Evolutionary conservation across 2,329 filamentous ascomycete species (phyloP), one percentile per base, ranked within the genome.

Genomic region (Alternaria arborescens): DNA sequence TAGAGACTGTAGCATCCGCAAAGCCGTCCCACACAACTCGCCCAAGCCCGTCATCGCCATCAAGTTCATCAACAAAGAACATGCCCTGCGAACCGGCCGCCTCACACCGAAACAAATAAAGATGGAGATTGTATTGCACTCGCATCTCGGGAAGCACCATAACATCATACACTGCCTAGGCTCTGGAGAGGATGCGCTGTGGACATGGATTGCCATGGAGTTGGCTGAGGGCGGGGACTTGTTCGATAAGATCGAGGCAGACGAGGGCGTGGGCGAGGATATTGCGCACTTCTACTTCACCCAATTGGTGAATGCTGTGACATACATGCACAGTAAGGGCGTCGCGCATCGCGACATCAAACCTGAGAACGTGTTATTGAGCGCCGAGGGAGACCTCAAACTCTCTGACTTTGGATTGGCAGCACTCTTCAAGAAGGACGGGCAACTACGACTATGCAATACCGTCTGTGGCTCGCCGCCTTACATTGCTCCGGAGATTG

Each of bases 121-220:
- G 71, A 92, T 97, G 86, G 95, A 99, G 81, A 91, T 97, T 41
- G 91, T 91, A 3, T 85, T 99, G 18, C 95, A 99, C 82, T 90
- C 89, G 52, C 91, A 94, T 74, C 89, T 98, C 56, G 92, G 92
- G 48, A 89, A 92, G 67, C 96, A 99, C 77, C 88, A 90, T 55
- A 97, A 99, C 78, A 91, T 99, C 67, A 97, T 99, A 72, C 90
- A 93, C 75, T 97, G 93, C 86, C 93, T 96, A 71, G 89, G 91
- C 42, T 91, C 90, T 2, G 94, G 93, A 55, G 92, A 97, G 78
- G 94, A 99, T 76, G 74, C 84, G 0, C 82, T 89, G 18, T 99
- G 95, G 94, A 88, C 91, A 70, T 99, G 95, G 95, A 97, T 99
- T 70, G 94, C 94, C 40, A 97, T 99, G 93, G 95, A 99, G 79